phyloP scores from a whole-genome alignment of 2,329 filamentous ascomycete genomes.

The Coniochaeta prunicola region DNA sequence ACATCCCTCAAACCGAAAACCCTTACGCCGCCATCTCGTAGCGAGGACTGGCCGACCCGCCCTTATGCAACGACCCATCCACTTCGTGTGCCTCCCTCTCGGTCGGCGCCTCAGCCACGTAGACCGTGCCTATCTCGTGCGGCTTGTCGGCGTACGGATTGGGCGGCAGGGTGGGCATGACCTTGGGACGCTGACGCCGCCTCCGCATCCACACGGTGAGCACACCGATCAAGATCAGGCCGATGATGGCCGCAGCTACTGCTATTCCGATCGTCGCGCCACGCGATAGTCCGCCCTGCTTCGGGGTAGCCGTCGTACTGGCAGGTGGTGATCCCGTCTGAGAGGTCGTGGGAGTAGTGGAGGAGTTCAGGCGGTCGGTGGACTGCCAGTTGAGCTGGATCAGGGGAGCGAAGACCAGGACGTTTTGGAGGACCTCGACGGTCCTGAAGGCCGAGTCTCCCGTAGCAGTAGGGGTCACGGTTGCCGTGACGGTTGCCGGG shows the following conservation, averaged over 20 bases:
- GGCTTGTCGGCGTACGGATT: not conserved
- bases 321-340: not conserved
- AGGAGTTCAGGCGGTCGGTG: not conserved
- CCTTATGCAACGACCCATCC: not conserved
- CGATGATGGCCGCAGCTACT: not conserved
- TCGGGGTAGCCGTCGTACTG: not conserved
- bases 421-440: not conserved
- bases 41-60: not conserved
- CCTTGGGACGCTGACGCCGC: not conserved
- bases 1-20: not conserved
- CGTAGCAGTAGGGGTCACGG: not conserved
- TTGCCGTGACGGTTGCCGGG: not conserved
- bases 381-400: conserved; percentile 3
- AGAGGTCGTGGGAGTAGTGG: not conserved
- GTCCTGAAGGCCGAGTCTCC: not conserved
- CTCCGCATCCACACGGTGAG: not conserved
- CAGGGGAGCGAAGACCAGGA: conserved; percentile 1
- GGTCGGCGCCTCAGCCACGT: not conserved
- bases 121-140: not conserved
- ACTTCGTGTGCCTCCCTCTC: not conserved
- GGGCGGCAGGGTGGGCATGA: not conserved
- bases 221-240: not conserved
- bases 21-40: not conserved
- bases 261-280: not conserved
- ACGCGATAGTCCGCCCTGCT: not conserved